Conservation (phyloP, 2,329 filamentous ascomycete species). For the Ascocoryne sarcoides region DNA sequence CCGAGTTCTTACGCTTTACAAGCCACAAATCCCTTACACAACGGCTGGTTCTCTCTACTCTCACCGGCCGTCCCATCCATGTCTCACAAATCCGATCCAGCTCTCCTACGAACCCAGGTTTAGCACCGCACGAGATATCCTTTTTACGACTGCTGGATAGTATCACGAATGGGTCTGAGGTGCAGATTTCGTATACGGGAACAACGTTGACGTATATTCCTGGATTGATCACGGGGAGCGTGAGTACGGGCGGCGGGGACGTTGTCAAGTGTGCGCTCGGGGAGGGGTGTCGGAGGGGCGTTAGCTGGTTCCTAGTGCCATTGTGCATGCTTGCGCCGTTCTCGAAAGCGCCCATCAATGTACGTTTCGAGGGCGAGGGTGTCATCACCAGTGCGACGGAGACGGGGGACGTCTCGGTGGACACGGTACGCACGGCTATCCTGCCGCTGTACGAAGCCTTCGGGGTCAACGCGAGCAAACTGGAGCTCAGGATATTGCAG, state of each 20-base stretch:
- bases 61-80: slow-evolving; percentile 81
- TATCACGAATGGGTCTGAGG: slow-evolving; percentile 87
- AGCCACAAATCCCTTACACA: slow-evolving; percentile 75
- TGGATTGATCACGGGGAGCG: slow-evolving; percentile 80
- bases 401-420: slow-evolving; percentile 78
- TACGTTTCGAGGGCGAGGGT: slow-evolving; percentile 81
- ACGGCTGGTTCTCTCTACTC: slow-evolving; percentile 79
- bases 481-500: slow-evolving; percentile 75
- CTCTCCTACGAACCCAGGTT: slow-evolving; percentile 78
- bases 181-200: slow-evolving; percentile 94
- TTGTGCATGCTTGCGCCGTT: slow-evolving; percentile 89
- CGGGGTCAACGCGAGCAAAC: slow-evolving; percentile 68
- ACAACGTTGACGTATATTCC: slow-evolving; percentile 89
- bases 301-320: slow-evolving; percentile 87
- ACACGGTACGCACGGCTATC: slow-evolving; percentile 87
- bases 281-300: slow-evolving; percentile 65
- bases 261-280: slow-evolving; percentile 76
- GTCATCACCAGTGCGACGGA: slow-evolving; percentile 86
- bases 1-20: slow-evolving; percentile 61
- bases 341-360: slow-evolving; percentile 82
- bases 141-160: slow-evolving; percentile 90
- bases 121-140: slow-evolving; percentile 87
- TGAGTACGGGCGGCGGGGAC: slow-evolving; percentile 59
- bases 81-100: slow-evolving; percentile 89
- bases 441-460: slow-evolving; percentile 85